Base-by-base conservation (phyloP, 345 rosid genomes). In the Syzygium oleosum region DNA sequence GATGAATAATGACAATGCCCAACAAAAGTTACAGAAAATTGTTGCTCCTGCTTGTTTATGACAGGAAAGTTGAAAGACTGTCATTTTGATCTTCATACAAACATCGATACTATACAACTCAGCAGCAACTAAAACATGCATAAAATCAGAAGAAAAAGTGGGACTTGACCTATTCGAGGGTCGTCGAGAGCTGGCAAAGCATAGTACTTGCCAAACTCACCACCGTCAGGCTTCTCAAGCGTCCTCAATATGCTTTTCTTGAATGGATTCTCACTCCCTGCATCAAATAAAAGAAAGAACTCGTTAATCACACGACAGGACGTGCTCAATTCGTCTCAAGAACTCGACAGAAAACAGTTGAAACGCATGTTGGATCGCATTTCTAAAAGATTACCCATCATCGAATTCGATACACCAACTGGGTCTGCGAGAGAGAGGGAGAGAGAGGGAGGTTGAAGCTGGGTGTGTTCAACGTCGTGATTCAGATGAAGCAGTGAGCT, bases 151-250 rank as follows among this genome's bases (percentile, higher is more conserved):
- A 29, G 27, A 19, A 19, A 88, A 1, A 87, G 78, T 51, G 84
- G 59, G 73, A 93, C 95, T 68, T 61, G 23, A 94, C 96, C 98
- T 86, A 94, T 92, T 88, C 98, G 91, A 63, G 98, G 92, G 91
- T 94, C 98, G 56, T 94, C 90, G 85, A 95, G 98, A 90, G 94
- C 94, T 56, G 94, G 94, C 93, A 95, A 90, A 89, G 94, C 88
- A 88, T 94, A 94, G 90, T 94, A 93, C 89, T 89, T 92, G 78
- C 96, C 98, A 87, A 92, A 94, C 86, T 91, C 92, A 84, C 94
- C 94, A 22, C 95, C 96, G 43, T 85, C 94, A 3, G 95, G 93
- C 86, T 92, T 94, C 95, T 95, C 95, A 23, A 94, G 94, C 27
- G 94, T 89, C 93, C 88, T 94, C 91, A 95, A 84, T 84, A 94